A percentile compares a stretch with the other conserved stretches of the same genome.
Evolutionary conservation across 2,329 filamentous ascomycete species (phyloP).

Genomic region (Diaporthe sp.): DNA sequence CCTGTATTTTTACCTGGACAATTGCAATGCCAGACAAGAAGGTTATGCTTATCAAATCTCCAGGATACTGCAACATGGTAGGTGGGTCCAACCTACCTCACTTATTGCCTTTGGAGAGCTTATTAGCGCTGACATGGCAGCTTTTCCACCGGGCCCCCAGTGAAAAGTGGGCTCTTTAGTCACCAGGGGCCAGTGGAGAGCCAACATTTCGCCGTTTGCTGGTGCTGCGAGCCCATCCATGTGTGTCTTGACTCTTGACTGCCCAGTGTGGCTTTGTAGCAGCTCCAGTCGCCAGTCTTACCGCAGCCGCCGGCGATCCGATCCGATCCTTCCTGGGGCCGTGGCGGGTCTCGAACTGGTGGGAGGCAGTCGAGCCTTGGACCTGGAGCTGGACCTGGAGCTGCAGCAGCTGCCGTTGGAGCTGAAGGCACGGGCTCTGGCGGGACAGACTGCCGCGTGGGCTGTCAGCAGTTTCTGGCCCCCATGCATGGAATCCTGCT

Average conservation of each 20-base stretch:
- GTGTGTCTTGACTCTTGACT: not conserved
- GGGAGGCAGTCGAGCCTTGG: not conserved
- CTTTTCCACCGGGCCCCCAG: not conserved
- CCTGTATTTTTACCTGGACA: not conserved
- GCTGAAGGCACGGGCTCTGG: not conserved
- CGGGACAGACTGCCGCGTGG: not conserved
- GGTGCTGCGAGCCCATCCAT: not conserved
- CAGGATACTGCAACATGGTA: not conserved
- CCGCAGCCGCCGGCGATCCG: constrained; percentile 12
- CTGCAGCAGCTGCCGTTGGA: too few relatives aligned
- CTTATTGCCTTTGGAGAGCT: not conserved
- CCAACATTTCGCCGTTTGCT: not conserved
- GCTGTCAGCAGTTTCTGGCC: not conserved
- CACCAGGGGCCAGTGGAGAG: not conserved
- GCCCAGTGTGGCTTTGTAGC: not conserved
- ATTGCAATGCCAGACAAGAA: not conserved
- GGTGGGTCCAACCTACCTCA: too few relatives aligned
- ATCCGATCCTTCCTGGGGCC: constrained; percentile 7
- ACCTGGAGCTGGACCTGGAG: not conserved
- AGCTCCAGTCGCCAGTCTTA: constrained; percentile 12
- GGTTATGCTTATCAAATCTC: not conserved
- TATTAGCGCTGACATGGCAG: constrained; percentile 2
- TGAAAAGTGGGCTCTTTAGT: not conserved
- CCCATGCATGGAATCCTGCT: not conserved
- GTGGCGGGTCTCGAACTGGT: constrained; percentile 27